Conservation (phyloP, 805 yeast genomes). For the Sugiyamaella marilandica region DNA sequence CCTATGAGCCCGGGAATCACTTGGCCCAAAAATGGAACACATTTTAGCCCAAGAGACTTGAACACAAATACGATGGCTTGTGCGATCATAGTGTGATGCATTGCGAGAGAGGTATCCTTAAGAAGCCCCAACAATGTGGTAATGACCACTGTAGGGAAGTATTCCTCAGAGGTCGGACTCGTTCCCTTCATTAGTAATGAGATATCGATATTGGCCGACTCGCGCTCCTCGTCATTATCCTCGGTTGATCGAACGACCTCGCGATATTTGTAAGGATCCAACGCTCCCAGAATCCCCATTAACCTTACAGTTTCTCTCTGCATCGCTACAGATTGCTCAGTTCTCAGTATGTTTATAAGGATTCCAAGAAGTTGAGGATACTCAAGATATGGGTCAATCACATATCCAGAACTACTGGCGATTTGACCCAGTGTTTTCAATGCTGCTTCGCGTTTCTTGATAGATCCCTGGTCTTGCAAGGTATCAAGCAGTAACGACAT, state of each 20-base stretch:
- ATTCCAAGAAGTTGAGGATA: constrained; percentile 86
- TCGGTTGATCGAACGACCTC: constrained; percentile 73
- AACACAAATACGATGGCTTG: constrained; percentile 91
- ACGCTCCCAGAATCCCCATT: constrained; percentile 90
- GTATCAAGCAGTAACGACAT: constrained; percentile 88
- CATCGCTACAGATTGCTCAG: constrained; percentile 68
- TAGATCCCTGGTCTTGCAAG: constrained; percentile 88
- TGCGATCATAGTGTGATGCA: constrained; percentile 88
- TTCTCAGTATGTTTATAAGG: constrained; percentile 72
- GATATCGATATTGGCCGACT: constrained; percentile 86
- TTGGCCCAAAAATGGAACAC: constrained; percentile 83
- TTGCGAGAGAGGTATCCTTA: constrained; percentile 75
- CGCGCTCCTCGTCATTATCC: constrained; percentile 59
- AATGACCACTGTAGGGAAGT: constrained; percentile 92
- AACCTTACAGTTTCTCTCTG: constrained; percentile 85
- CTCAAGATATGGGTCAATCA: constrained; percentile 85
- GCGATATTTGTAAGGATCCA: constrained; percentile 93
- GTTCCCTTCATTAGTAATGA: constrained; percentile 88
- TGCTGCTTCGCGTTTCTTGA: constrained; percentile 84
- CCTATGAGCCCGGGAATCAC: constrained; percentile 82
- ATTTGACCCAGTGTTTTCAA: constrained; percentile 81
- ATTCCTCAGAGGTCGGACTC: constrained; percentile 86
- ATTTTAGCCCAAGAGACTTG: constrained; percentile 79
- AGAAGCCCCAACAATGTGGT: constrained; percentile 76
- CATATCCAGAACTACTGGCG: constrained; percentile 89